A percentile compares a stretch with the other conserved stretches of the same genome.
These are phyloP conservation scores for Corymbia citriodora DNA, from an alignment of 441 rosid species.

Conservation along the genomic window DNA sequence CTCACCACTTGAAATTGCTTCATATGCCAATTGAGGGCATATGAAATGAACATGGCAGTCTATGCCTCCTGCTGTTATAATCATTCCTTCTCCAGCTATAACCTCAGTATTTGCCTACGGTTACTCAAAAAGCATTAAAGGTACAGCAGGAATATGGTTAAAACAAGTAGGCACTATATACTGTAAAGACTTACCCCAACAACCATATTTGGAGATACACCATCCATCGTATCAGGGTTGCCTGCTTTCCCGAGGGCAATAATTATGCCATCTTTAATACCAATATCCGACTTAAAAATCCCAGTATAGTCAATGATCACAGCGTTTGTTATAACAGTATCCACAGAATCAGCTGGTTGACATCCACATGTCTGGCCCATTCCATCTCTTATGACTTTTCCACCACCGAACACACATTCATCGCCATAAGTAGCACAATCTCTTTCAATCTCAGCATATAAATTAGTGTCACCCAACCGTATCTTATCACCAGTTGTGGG, in stretches of 20 bases:
- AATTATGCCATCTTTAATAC: conserved; percentile 63
- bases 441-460: conserved; percentile 80
- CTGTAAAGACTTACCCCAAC: conserved; percentile 56
- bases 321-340: conserved; percentile 79
- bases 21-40: conserved; percentile 86
- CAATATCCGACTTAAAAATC: conserved; percentile 87
- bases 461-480: conserved; percentile 77
- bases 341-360: conserved; percentile 43
- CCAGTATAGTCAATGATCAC: conserved; percentile 79
- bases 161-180: not conserved
- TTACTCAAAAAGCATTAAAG: conserved; percentile 3
- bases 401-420: conserved; percentile 97
- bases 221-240: conserved; percentile 79
- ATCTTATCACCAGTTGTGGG: conserved; percentile 89
- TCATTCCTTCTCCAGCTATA: conserved; percentile 88
- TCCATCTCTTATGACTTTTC: conserved; percentile 96
- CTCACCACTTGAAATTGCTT: conserved; percentile 97
- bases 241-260: conserved; percentile 81
- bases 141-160: not conserved
- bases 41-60: conserved; percentile 97
- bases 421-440: conserved; percentile 78
- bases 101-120: conserved; percentile 78
- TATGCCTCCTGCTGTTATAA: conserved; percentile 89
- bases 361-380: conserved; percentile 80
- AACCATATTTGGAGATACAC: conserved; percentile 43